Evolutionary conservation across 2,329 filamentous ascomycete genomes (phyloP).

Genomic region (Trichoderma brevicompactum): DNA sequence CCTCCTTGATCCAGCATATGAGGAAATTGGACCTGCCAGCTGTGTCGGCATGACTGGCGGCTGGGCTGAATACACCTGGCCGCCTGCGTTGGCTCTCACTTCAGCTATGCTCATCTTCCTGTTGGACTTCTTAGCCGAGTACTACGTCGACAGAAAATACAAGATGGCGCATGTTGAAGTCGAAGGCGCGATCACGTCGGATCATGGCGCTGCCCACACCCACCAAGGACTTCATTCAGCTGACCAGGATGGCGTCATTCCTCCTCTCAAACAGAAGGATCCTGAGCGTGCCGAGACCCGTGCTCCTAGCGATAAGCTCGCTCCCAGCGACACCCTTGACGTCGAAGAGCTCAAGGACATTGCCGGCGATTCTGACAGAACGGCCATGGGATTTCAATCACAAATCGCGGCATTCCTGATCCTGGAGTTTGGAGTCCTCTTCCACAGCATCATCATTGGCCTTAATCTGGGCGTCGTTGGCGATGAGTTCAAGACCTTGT

Average conservation of each 20-base stretch:
- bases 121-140: constrained; percentile 54
- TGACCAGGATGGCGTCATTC: constrained; percentile 42
- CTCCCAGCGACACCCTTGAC: constrained; percentile 31
- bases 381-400: constrained; percentile 35
- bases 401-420: constrained; percentile 53
- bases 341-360: constrained; percentile 33
- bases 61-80: constrained; percentile 58
- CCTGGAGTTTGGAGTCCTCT: constrained; percentile 65
- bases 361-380: constrained; percentile 31
- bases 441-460: constrained; percentile 67
- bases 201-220: constrained; percentile 12
- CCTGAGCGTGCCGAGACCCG: constrained; percentile 13
- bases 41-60: constrained; percentile 53
- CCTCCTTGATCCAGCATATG: constrained; percentile 44
- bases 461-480: constrained; percentile 64
- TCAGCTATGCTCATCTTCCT: constrained; percentile 56
- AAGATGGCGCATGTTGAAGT: constrained; percentile 36
- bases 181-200: constrained; percentile 37
- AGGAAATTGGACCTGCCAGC: constrained; percentile 42
- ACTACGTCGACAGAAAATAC: constrained; percentile 55
- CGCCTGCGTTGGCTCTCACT: constrained; percentile 54
- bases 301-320: constrained; percentile 30
- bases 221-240: constrained; percentile 48
- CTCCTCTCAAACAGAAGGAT: not conserved
- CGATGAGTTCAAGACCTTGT: constrained; percentile 60